Evolutionary conservation across 1,139 yeast species (phyloP), one percentile per base, ranked within the genome.

Genomic region (Yamadazyma epiphylla): DNA sequence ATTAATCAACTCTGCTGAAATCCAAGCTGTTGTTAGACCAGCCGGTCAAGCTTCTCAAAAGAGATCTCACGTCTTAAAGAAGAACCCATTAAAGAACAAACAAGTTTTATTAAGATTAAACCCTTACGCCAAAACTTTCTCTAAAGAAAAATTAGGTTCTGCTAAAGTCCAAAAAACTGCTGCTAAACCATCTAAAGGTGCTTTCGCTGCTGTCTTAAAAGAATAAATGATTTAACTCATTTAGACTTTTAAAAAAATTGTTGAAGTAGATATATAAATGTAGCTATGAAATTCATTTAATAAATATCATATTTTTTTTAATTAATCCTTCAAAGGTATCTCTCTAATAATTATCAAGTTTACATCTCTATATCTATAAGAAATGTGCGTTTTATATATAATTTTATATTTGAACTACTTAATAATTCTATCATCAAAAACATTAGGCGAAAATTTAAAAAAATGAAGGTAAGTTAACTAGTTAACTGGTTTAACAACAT

Each of bases 1-100:
- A 75, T 77, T 89, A 70, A 91, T 91, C 80, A 87, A 89, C 94
- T 89, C 97, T 69, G 81, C 96, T 70, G 98, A 91, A 79, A 84
- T 91, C 70, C 98, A 91, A 78, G 77, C 96, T 55, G 96, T 80
- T 63, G 85, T 88, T 60, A 85, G 94, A 79, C 89, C 96, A 64
- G 95, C 96, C 68, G 95, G 95, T 60, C 91, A 83, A 71, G 72
- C 94, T 58, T 73, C 81, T 63, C 94, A 86, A 71, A 87, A 88
- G 91, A 86, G 94, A 72, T 70, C 87, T 52, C 87, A 84, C 78
- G 95, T 85, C 67, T 83, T 81, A 72, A 91, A 91, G 96, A 89
- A 87, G 91, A 91, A 91, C 94, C 98, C 99, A 75, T 88, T 91
- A 70, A 91, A 87, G 91, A 91, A 94, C 96, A 89, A 88, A 82